These are phyloP conservation scores for Lipomyces starkeyi DNA, from an alignment of 805 yeast species.

Conservation along the genomic window DNA sequence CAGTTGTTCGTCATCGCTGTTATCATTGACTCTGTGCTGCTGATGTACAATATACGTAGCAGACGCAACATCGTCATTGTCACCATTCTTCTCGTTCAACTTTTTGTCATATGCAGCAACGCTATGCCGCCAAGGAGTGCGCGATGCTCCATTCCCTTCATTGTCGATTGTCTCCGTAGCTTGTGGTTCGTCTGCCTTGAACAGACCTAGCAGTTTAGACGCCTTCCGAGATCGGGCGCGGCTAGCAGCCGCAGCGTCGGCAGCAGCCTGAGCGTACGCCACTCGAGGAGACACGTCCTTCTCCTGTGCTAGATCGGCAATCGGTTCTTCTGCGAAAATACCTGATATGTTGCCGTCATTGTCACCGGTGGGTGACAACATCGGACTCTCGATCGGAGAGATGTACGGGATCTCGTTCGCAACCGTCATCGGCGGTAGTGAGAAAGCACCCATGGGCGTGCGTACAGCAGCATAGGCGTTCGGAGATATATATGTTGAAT, in stretches of 20 bases:
- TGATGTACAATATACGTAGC: slow-evolving; percentile 46
- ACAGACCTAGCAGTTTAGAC: slow-evolving; percentile 48
- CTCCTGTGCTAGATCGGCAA: not conserved
- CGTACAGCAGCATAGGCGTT: slow-evolving; percentile 3
- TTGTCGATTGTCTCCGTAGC: not conserved
- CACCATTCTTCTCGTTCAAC: slow-evolving; percentile 6
- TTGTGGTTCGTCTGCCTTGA: slow-evolving; percentile 42
- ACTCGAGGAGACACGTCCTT: slow-evolving; percentile 10
- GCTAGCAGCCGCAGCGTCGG: slow-evolving; percentile 33
- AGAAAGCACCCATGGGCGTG: slow-evolving; percentile 33
- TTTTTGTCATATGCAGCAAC: slow-evolving; percentile 11
- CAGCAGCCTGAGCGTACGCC: slow-evolving; percentile 33
- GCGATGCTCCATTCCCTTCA: not conserved
- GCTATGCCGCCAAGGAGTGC: slow-evolving; percentile 4
- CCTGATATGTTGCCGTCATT: not conserved
- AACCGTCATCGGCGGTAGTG: slow-evolving; percentile 33
- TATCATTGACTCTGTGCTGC: slow-evolving; percentile 26
- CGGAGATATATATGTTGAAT: not conserved
- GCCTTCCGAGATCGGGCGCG: slow-evolving; percentile 46
- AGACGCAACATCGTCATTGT: slow-evolving; percentile 40
- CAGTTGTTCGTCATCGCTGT: slow-evolving; percentile 36
- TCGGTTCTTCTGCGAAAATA: not conserved
- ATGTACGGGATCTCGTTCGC: slow-evolving; percentile 35
- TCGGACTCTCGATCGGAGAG: slow-evolving; percentile 39
- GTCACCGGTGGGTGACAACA: slow-evolving; percentile 9